Base-by-base conservation (phyloP, 1,139 yeast genomes). In the Taphrina flavorubra region DNA sequence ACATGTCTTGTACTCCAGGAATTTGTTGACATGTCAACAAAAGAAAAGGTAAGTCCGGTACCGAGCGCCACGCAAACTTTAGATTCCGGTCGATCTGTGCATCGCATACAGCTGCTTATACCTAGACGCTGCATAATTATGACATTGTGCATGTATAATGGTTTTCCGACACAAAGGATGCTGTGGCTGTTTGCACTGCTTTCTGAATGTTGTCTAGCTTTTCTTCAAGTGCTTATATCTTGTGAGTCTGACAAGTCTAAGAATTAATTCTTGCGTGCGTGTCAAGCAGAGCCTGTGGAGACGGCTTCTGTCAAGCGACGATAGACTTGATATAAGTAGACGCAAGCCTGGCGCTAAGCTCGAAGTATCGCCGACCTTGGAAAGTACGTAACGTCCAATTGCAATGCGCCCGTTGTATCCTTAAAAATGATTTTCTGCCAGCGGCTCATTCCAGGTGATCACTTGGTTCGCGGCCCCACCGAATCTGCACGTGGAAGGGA, bases 391-490 rank as follows among this genome's bases (percentile, higher is more conserved):
- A n/a, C n/a, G n/a, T n/a, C n/a, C n/a, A n/a, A n/a, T n/a, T n/a
- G n/a, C n/a, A n/a, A n/a, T 11, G 42, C 14, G 11, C 14, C 14
- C 14, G 42, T 11, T 39, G 14, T 44, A 44, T 44, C 47, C 47
- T 44, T 44, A 44, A 44, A 18, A 8, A 16, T 49, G 31, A 25
- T 4, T 25, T 25, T 25, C 31, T 25, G 31, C 31, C 31, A 4
- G 31, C 53, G 53, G 53, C 36, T 49, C 53, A 20, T 49, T 44
- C 47, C 53, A 4, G n/a, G 36, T 49, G 53, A 49, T 20, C 53
- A 8, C 53, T 4, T 2, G 31, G 4, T 25, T 10, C n/a, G 31
- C 53, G 36, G 53, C 53, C 53, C 53, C 53, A 49, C 53, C 53
- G 14, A 2, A 11, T 18, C 13, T 34, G 20, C 53, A 34, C 20